Evolutionary conservation across 495 filamentous ascomycete species (phyloP), one percentile per base, ranked within the genome.

Genomic region (Tuber borchii): DNA sequence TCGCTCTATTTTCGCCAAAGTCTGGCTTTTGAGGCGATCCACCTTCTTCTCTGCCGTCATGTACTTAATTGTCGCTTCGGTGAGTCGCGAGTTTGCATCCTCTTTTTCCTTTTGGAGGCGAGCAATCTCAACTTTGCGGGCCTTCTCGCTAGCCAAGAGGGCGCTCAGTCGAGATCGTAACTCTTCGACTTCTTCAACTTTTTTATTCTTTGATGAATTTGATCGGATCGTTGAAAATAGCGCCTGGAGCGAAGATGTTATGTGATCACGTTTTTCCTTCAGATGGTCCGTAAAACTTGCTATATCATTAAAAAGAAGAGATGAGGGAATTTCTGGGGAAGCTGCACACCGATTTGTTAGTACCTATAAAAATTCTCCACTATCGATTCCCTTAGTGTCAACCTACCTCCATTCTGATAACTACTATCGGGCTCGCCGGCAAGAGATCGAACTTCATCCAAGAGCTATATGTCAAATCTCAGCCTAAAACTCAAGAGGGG

Each of bases 21-120:
- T 92, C 71, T 91, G 85, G 81, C 95, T 97, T 82, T 91, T 92
- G 10, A 90, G 89, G 46, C 95, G 90, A 83, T 99, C 95, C 22
- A 97, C 87, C 83, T 92, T 93, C 85, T 95, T 95, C 82, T 98
- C 95, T 5, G 95, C 95, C 75, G 94, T 91, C 88, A 97, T 92
- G 79, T 96, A 97, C 73, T 95, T 90, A 51, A 95, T 85, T 5
- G 93, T 95, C 6, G 95, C 95, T 72, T 87, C 89, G 77, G 97
- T 93, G 17, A 97, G 86, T 71, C 93, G 91, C 71, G 93, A 92
- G 69, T 91, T 92, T 19, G 96, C 87, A 77, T 92, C 89, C 71
- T 97, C 90, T 78, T 95, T 94, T 78, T 97, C 94, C 14, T 89
- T 85, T 45, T 90, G 86, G 3, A 93, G 86, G 73, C 90, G 89